Percentiles rank a stretch among this genome's conserved stretches.
Conservation (phyloP, 495 filamentous ascomycete species). For the Aspergillus ostianus region DNA sequence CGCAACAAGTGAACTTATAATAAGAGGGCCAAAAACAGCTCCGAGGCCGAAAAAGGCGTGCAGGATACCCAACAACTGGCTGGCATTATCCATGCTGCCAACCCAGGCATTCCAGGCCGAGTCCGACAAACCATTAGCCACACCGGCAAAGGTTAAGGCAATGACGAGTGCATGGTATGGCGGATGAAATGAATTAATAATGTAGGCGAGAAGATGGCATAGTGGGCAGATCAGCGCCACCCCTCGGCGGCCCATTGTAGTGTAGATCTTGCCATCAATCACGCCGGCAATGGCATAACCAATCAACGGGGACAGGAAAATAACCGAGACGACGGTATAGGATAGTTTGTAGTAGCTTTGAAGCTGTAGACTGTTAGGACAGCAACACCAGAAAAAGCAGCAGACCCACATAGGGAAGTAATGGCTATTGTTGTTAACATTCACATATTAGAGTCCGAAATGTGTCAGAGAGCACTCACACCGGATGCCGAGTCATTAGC, state of each 20-base stretch:
- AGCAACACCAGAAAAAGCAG: neutral
- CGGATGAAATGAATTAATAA: conserved; percentile 58
- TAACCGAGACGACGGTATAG: conserved; percentile 60
- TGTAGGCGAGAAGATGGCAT: conserved; percentile 63
- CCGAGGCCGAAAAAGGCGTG: conserved; percentile 61
- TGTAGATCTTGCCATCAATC: conserved; percentile 58
- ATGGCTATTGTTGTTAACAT: conserved; percentile 41
- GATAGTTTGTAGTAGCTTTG: conserved; percentile 57
- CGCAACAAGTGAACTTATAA: conserved; percentile 57
- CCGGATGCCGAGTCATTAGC: conserved; percentile 80
- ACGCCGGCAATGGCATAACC: conserved; percentile 58
- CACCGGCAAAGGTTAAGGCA: conserved; percentile 57
- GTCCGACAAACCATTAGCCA: conserved; percentile 64
- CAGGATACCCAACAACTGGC: conserved; percentile 56
- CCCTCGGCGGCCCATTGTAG: conserved; percentile 67
- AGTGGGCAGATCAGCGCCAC: conserved; percentile 64
- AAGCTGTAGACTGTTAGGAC: conserved; percentile 36
- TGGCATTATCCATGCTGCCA: conserved; percentile 61
- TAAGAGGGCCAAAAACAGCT: conserved; percentile 53
- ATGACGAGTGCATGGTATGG: conserved; percentile 59
- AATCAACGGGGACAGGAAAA: conserved; percentile 60
- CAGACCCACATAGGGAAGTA: conserved; percentile 55
- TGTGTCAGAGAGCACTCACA: conserved; percentile 41
- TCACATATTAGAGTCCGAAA: neutral
- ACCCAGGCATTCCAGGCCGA: conserved; percentile 67